Base-by-base conservation (phyloP, 2,329 filamentous ascomycete species). In the Westerdykella ornata region DNA sequence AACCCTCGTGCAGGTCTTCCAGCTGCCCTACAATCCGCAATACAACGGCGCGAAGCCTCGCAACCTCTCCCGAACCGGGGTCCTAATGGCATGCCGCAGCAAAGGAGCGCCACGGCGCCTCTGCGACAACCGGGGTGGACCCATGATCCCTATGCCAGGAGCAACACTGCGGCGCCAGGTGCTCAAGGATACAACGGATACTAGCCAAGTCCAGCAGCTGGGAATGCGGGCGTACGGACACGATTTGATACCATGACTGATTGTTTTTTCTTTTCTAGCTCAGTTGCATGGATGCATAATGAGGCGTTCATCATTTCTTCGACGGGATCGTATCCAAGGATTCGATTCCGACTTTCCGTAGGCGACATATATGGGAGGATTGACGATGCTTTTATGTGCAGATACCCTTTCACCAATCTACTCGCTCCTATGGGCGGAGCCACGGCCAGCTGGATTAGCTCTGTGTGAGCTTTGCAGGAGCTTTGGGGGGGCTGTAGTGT, bases 11-110 rank as follows among this genome's bases (percentile, higher is more conserved):
- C 59, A 12, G 61, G 60, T 8, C 39, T 65, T 4, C 61, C 62
- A 11, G 49, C 60, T 6, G 46, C 54, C 2, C 45, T 65, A n/a
- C 61, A 63, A 37, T 60, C 61, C 1, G 58, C 61, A 11, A 65
- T 62, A n/a, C 62, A 63, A 44, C 56, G 61, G 16, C 58, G 62
- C 6, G 62, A 65, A 29, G 59, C 59, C 11, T 58, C 59, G 6
- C 55, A 64, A 13, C 59, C 62, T 9, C 37, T 61, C 1, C 58
- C 56, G 1, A 57, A 57, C 33, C 53, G 58, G 14, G 53, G 47
- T 3, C 58, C 57, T 47, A 54, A 46, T 16, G 48, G 47, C 11
- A 53, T 53, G 1, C 44, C 45, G 1, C 60, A 62, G 35, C 60
- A 62, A 33, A 54, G 62, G 3, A 66, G 62, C 39, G 60, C 53